Base-by-base conservation (phyloP, 805 yeast species). In the Zygosaccharomyces lentus region DNA sequence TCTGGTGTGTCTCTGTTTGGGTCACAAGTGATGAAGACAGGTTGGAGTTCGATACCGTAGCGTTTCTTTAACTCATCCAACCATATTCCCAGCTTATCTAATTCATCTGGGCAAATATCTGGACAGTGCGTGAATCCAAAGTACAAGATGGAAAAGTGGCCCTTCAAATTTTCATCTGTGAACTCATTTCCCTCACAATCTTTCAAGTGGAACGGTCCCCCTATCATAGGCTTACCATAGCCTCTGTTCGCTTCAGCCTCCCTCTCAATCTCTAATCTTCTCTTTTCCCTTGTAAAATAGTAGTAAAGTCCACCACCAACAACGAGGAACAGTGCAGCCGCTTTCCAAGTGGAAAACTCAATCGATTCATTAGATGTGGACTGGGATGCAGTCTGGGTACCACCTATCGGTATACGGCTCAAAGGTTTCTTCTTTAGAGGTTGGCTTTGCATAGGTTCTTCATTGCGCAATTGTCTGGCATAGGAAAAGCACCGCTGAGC, bases 81-180 rank as follows among this genome's bases (percentile, higher is more conserved):
- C 76, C 71, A 78, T 41, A 70, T 74, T 4, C 96, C 91, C 62
- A 93, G 75, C 62, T 91, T 87, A 65, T 93, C 99, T 49, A 93
- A 76, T 65, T 93, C 99, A 66, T 93, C 99, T 9, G 99, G 99
- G 67, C 99, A 93, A 44, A 93, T 90, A 68, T 93, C 99, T 6
- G 99, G 99, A 69, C 99, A 93, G 68, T 90, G 90, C 3, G 96
- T 86, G 71, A 93, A 93, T 0, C 99, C 99, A 68, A 93, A 93
- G 65, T 93, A 93, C n/a, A 91, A 66, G 37, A 93, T 71, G 9
- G 91, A 80, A 67, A 89, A 93, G 63, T 79, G 83, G 27, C 90
- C 93, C 51, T 77, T 67, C 59, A 93, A 70, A 56, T 91, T 75
- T 51, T 87, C 73, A 23, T 88, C 81, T 1, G 96, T 88, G 66